Evolutionary conservation across 1,284 basidiomycete genomes (phyloP).

Genomic region (Mycena citricolor): DNA sequence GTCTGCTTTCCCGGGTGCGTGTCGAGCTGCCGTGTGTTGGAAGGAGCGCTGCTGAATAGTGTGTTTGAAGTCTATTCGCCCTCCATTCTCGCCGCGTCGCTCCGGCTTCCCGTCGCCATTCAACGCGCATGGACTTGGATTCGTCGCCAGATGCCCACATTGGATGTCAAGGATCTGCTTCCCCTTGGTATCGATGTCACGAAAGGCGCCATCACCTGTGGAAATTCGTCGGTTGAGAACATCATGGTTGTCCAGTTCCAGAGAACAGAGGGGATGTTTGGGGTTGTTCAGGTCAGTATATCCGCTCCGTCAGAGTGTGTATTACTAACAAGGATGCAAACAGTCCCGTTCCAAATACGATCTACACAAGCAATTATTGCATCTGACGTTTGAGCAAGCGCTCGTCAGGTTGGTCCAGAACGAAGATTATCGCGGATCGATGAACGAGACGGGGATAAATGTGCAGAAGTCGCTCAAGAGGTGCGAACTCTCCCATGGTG

Average conservation of each 20-base stretch:
- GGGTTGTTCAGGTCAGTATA: conserved; percentile 64
- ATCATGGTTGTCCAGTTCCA: conserved; percentile 80
- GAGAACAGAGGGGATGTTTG: conserved; percentile 72
- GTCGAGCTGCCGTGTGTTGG: background rate
- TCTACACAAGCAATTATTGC: conserved; percentile 75
- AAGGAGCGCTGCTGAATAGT: no score
- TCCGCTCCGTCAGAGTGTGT: background rate
- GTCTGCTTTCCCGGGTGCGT: conserved; percentile 25
- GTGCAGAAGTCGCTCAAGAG: conserved; percentile 60
- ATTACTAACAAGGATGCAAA: conserved; percentile 2
- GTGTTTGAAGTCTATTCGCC: conserved; percentile 27
- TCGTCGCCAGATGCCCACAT: conserved; percentile 59
- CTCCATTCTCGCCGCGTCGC: conserved; percentile 31
- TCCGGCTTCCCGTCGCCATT: conserved; percentile 47
- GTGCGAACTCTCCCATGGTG: conserved; percentile 35
- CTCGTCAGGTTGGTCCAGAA: conserved; percentile 75
- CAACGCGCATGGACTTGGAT: conserved; percentile 49
- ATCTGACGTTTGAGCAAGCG: conserved; percentile 67
- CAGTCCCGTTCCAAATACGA: conserved; percentile 80
- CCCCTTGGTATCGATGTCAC: conserved; percentile 75
- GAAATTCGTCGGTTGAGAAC: conserved; percentile 81
- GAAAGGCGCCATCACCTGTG: conserved; percentile 78
- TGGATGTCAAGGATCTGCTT: conserved; percentile 77
- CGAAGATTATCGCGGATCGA: conserved; percentile 66
- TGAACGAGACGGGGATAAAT: conserved; percentile 64